Evolutionary conservation across 495 filamentous ascomycete species (phyloP), one percentile per base, ranked within the genome.

Genomic region (Rhypophila decipiens): DNA sequence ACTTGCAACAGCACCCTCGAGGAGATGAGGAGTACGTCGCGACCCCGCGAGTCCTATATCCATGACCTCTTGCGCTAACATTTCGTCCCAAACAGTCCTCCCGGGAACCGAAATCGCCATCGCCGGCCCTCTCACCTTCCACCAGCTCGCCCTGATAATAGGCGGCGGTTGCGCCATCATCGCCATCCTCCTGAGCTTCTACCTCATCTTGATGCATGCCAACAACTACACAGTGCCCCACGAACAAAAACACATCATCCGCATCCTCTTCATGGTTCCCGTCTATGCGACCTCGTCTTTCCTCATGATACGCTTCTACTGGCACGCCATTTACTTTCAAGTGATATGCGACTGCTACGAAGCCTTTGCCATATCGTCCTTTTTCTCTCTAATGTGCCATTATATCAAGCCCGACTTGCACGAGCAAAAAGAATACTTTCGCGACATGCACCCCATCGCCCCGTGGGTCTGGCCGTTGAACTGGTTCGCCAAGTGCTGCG

Each of bases 241-340:
- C 50, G 85, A 95, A 65, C 89, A 95, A 58, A 83, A 80, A 64
- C 88, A 95, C 79, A 91, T 95, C 50, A 90, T 96, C 48, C 87
- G 90, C 36, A 93, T 96, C 49, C 76, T 96, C 4, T 84, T 88
- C 57, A 94, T 96, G 88, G 77, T 95, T 24, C 90, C 90, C 21
- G 73, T 95, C 43, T 96, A 95, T 60, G 77, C 86, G 23, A 68
- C 82, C 39, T 85, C 90, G 42, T 81, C 86, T 35, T 90, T 86
- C 70, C 77, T 95, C 44, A 80, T 78, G 45, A 83, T 89, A 51
- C 75, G 74, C 49, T 89, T 80, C 67, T 93, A 94, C 65, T 78
- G 78, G 64, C 79, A 91, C 52, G 79, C 84, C 12, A 79, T 95
- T 31, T 95, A 95, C 62, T 95, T 84, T 61, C 72, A 85, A 53